These are phyloP conservation scores for Leishmania guyanensis DNA, from an alignment of 208 protist genomes.

Conservation along the genomic window DNA sequence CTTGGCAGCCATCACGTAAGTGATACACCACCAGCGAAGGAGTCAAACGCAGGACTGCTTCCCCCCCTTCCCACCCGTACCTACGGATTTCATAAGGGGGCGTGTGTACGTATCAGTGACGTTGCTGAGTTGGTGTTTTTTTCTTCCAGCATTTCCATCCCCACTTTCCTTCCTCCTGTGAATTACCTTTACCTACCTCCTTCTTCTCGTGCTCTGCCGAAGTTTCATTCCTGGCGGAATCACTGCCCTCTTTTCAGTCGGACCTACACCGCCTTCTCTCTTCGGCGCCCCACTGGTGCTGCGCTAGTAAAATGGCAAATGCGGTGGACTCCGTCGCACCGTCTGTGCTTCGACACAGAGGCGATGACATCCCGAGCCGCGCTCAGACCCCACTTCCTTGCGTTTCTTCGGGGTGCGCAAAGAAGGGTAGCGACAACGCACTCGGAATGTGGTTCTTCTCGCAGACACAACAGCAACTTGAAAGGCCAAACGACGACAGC, in stretches of 20 bases:
- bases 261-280: background rate
- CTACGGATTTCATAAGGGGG: background rate
- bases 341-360: background rate
- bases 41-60: background rate
- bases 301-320: background rate
- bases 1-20: background rate
- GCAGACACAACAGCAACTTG: constrained; percentile 3
- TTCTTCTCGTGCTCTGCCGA: background rate
- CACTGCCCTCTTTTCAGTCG: background rate
- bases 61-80: background rate
- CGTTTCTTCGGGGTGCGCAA: background rate
- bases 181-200: background rate
- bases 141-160: background rate
- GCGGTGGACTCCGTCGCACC: background rate
- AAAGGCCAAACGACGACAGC: background rate
- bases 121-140: background rate
- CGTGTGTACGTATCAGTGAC: background rate
- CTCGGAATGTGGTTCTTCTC: constrained; percentile 17
- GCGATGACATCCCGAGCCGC: no score
- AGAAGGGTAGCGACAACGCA: background rate
- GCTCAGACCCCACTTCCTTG: background rate
- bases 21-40: background rate
- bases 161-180: background rate
- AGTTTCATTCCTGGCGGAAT: background rate
- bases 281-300: background rate